Percentiles rank a stretch among this genome's conserved stretches.
These are phyloP conservation scores for Suillus cothurnatus DNA, from an alignment of 768 basidiomycete species.

Conservation along the genomic window DNA sequence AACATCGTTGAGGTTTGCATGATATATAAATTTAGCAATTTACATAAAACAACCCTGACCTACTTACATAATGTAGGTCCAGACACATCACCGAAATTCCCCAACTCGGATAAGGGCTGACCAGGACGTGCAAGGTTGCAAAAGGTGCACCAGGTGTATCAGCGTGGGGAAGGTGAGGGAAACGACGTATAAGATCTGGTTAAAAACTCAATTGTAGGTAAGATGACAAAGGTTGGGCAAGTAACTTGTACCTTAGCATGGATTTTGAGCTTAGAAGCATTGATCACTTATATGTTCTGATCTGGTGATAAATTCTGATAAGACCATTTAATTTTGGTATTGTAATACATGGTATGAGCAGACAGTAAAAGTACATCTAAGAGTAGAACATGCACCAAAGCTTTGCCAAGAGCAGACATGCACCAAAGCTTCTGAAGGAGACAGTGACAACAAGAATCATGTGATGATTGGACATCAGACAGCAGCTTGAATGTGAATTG, in stretches of 20 bases:
- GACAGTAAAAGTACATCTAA: not conserved
- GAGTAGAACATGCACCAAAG: not conserved
- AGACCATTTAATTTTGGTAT: not conserved
- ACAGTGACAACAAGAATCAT: not conserved
- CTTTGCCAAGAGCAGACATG: not conserved
- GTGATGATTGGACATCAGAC: too few relatives aligned
- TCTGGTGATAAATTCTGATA: not conserved
- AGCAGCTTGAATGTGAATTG: too few relatives aligned
- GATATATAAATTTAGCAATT: not conserved
- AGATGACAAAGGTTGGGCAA: not conserved
- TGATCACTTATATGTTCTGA: not conserved
- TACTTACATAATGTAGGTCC: conserved; percentile 1
- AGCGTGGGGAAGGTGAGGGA: not conserved
- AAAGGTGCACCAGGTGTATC: not conserved
- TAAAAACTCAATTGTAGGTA: too few relatives aligned
- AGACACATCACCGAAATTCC: too few relatives aligned
- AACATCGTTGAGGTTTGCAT: too few relatives aligned
- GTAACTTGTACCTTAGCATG: not conserved
- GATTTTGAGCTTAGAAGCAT: not conserved
- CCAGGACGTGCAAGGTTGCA: not conserved
- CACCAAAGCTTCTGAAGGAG: too few relatives aligned
- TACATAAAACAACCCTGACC: not conserved
- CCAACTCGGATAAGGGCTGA: too few relatives aligned
- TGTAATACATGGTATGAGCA: not conserved
- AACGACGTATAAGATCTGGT: not conserved